Percentiles rank a stretch among this genome's conserved stretches.
Conservation (phyloP, 805 yeast species). For the Yamadazyma akitaensis region DNA sequence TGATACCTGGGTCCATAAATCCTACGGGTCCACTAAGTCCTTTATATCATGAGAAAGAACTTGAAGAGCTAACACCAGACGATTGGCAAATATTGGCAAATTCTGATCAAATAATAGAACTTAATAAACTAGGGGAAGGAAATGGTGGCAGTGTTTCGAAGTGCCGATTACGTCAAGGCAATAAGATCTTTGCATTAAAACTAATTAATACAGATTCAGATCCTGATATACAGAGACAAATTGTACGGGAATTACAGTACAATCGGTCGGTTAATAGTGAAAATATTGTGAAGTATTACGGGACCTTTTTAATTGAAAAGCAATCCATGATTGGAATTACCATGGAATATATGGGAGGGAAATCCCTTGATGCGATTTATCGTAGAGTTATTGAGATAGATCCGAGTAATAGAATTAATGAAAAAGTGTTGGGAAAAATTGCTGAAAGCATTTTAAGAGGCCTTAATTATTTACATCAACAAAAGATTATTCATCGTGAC, state of each 20-base stretch:
- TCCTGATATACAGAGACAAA: slow-evolving; percentile 86
- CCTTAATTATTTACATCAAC: slow-evolving; percentile 80
- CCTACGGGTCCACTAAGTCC: slow-evolving; percentile 10
- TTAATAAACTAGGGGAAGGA: slow-evolving; percentile 86
- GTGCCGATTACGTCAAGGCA: slow-evolving; percentile 58
- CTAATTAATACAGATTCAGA: slow-evolving; percentile 72
- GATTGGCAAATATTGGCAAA: slow-evolving; percentile 70
- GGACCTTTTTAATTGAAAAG: slow-evolving; percentile 78
- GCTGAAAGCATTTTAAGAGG: slow-evolving; percentile 86
- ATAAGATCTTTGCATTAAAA: slow-evolving; percentile 77
- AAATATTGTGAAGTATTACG: slow-evolving; percentile 87
- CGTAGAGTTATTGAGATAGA: slow-evolving; percentile 62
- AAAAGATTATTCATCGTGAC: slow-evolving; percentile 89
- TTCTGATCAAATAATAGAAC: slow-evolving; percentile 58
- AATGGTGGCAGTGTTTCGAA: slow-evolving; percentile 88
- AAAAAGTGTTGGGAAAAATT: slow-evolving; percentile 85
- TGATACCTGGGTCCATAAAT: slow-evolving; percentile 5
- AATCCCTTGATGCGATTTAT: slow-evolving; percentile 87
- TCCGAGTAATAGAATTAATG: slow-evolving; percentile 82
- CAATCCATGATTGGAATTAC: slow-evolving; percentile 85
- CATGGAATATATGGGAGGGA: slow-evolving; percentile 97
- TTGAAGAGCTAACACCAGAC: slow-evolving; percentile 54
- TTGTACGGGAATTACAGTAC: slow-evolving; percentile 85
- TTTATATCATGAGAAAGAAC: slow-evolving; percentile 7
- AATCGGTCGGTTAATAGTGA: slow-evolving; percentile 80